These are phyloP conservation scores for Pythium coloratum DNA, from an alignment of 352 stramenopile species.

Conservation along the genomic window DNA sequence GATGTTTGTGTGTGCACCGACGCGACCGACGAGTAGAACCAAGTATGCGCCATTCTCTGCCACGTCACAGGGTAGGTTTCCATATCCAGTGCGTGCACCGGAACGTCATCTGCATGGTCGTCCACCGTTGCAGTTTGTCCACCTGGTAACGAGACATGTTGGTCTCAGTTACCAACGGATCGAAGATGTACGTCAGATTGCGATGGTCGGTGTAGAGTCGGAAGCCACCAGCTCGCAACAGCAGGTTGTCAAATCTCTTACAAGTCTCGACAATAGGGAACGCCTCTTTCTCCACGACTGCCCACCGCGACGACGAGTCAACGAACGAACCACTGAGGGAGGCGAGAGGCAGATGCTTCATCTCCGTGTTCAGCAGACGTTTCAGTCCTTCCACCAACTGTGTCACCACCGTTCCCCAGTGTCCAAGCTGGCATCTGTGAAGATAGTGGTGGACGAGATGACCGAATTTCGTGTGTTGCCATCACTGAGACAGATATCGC, in stretches of 20 bases:
- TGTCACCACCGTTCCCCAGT: not conserved
- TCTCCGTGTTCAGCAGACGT: not conserved
- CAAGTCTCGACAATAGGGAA: not conserved
- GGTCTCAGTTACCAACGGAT: slow-evolving; percentile 11
- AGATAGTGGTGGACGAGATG: not conserved
- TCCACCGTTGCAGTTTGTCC: no score
- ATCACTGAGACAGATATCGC: no score
- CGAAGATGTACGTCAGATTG: slow-evolving; percentile 28
- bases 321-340: not conserved
- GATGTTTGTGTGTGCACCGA: no score
- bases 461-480: no score
- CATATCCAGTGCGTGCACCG: not conserved
- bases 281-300: not conserved
- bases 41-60: no score
- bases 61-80: no score
- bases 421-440: not conserved
- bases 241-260: not conserved
- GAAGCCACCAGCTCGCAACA: slow-evolving; percentile 18
- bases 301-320: not conserved
- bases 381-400: not conserved
- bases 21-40: no score
- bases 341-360: not conserved
- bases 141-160: slow-evolving; percentile 4
- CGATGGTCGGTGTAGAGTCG: slow-evolving; percentile 25
- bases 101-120: no score